Conservation (phyloP, 1,284 basidiomycete genomes). For the Mycena citricolor region DNA sequence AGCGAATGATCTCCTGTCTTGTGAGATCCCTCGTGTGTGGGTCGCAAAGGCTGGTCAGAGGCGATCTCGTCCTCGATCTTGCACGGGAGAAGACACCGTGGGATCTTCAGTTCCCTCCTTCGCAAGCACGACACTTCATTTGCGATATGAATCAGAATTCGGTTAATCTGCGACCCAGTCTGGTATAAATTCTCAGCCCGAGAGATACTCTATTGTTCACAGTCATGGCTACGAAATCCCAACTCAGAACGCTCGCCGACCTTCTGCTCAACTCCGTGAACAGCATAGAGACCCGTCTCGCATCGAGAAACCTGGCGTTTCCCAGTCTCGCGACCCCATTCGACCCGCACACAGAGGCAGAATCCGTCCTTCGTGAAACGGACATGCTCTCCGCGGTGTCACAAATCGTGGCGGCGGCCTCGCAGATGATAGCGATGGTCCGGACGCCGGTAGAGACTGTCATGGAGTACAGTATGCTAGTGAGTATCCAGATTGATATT, state of each 20-base stretch:
- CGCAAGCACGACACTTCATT: no score
- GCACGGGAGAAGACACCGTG: background rate
- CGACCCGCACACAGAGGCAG: background rate
- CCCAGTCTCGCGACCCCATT: slow-evolving; percentile 1
- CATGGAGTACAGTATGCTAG: slow-evolving; percentile 12
- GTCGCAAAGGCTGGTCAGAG: no score
- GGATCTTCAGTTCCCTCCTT: background rate
- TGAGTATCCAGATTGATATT: background rate
- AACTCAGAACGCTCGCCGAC: slow-evolving; percentile 16
- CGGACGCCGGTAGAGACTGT: slow-evolving; percentile 18
- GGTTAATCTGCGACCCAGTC: background rate
- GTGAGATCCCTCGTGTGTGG: no score
- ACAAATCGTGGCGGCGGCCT: slow-evolving; percentile 18
- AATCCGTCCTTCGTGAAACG: slow-evolving; percentile 8
- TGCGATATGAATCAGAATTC: no score
- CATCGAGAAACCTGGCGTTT: slow-evolving; percentile 3
- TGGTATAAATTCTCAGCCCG: no score
- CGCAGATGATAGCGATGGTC: slow-evolving; percentile 20
- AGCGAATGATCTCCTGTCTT: no score
- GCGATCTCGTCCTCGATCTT: no score
- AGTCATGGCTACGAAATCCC: slow-evolving; percentile 7
- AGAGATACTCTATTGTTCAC: no score
- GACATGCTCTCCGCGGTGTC: slow-evolving; percentile 12
- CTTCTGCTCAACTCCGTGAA: slow-evolving; percentile 10
- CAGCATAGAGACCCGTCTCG: slow-evolving; percentile 9